phyloP scores from a whole-genome alignment of 768 basidiomycete species.

The Suillus luteus region DNA sequence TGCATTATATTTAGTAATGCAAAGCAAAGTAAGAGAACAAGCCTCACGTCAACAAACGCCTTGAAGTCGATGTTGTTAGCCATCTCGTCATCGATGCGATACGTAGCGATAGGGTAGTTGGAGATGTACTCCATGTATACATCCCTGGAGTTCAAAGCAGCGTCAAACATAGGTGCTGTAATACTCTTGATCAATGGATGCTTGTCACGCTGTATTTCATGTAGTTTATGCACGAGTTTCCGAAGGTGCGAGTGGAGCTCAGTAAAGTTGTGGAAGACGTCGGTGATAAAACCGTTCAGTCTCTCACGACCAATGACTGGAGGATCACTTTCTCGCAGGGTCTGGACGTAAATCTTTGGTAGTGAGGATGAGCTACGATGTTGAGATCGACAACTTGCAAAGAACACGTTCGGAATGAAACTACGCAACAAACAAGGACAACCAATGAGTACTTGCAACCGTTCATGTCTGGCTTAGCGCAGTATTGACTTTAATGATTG shows the following conservation, averaged over 20 bases:
- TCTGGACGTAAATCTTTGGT: slow-evolving; percentile 76
- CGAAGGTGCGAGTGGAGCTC: slow-evolving; percentile 77
- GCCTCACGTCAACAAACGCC: slow-evolving; percentile 73
- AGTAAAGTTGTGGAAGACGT: slow-evolving; percentile 87
- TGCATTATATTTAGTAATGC: slow-evolving; percentile 21
- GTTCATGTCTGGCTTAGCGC: too few species aligned
- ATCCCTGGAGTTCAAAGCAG: slow-evolving; percentile 89
- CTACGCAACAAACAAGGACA: too few species aligned
- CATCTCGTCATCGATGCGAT: slow-evolving; percentile 86
- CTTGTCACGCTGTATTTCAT: slow-evolving; percentile 87
- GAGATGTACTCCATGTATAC: slow-evolving; percentile 92
- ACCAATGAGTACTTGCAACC: too few species aligned
- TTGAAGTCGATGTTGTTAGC: slow-evolving; percentile 80
- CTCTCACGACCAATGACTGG: slow-evolving; percentile 65
- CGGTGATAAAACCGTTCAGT: slow-evolving; percentile 75
- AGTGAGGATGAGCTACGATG: slow-evolving; percentile 4
- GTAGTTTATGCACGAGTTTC: slow-evolving; percentile 74
- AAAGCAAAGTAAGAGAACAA: neutral
- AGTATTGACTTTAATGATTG: too few species aligned
- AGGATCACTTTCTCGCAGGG: slow-evolving; percentile 70
- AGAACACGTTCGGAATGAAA: neutral
- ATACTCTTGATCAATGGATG: slow-evolving; percentile 78
- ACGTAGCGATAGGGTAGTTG: slow-evolving; percentile 91
- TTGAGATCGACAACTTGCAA: neutral
- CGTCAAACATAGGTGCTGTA: slow-evolving; percentile 84